These are phyloP conservation scores for Sclerotinia nivalis DNA, from an alignment of 2,329 filamentous ascomycete species.

Conservation along the genomic window DNA sequence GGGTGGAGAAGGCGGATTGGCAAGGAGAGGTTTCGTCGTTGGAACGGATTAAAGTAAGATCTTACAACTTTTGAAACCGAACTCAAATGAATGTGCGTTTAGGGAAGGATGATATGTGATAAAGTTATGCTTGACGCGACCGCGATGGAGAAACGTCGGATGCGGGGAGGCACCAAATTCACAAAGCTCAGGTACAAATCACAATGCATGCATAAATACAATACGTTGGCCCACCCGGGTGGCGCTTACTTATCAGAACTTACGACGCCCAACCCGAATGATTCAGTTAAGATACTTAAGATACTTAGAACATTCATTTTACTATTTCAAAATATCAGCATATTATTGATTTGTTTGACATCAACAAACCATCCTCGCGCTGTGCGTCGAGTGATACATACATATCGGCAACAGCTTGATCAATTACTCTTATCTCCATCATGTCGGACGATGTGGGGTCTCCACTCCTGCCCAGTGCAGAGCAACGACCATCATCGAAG, in stretches of 20 bases:
- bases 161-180: too few relatives aligned
- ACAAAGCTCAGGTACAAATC: neutral
- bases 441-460: conserved; percentile 21
- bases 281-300: neutral
- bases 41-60: too few relatives aligned
- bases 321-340: neutral
- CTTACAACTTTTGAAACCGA: too few relatives aligned
- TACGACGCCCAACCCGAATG: neutral
- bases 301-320: neutral
- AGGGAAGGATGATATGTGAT: too few relatives aligned
- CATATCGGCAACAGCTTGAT: neutral
- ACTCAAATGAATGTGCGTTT: too few relatives aligned
- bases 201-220: conserved; percentile 1
- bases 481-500: conserved; percentile 23
- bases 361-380: conserved; percentile 19
- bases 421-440: conserved; percentile 8
- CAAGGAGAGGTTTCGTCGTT: too few relatives aligned
- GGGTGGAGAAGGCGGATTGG: too few relatives aligned
- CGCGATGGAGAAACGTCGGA: too few relatives aligned
- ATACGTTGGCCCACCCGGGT: conserved; percentile 11
- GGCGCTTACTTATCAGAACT: conserved; percentile 9
- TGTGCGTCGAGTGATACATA: conserved; percentile 23
- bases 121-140: too few relatives aligned
- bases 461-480: conserved; percentile 21
- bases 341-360: neutral